phyloP scores from a whole-genome alignment of 2,329 filamentous ascomycete genomes.

The Penicillium palitans region DNA sequence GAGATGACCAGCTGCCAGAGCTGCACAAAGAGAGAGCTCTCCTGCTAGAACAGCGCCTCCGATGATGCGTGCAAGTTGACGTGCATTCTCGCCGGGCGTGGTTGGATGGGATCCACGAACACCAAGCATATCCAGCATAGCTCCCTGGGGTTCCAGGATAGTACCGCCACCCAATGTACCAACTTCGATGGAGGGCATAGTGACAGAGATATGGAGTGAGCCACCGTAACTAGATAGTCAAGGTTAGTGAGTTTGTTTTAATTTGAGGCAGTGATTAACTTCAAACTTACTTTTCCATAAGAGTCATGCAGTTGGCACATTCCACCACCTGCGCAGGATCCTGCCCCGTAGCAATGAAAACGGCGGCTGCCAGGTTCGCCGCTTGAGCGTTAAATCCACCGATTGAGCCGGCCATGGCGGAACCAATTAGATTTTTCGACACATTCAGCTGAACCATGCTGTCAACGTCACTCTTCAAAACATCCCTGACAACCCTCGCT shows the following conservation, averaged over 20 bases:
- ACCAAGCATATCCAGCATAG: not conserved
- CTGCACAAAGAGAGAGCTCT: not conserved
- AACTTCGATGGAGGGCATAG: not conserved
- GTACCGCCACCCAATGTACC: not conserved
- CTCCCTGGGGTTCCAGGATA: not conserved
- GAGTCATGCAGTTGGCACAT: not conserved
- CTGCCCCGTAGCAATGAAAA: not conserved
- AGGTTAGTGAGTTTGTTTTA: not conserved
- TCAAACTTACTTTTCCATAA: not conserved
- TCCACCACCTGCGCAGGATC: not conserved
- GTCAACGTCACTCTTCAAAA: not conserved
- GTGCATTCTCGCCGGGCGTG: not conserved
- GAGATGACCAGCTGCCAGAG: not conserved
- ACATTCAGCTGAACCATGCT: not conserved
- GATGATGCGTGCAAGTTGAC: not conserved
- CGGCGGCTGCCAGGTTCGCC: not conserved
- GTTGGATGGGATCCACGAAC: not conserved
- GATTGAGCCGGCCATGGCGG: not conserved
- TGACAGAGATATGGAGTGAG: not conserved
- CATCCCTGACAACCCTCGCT: not conserved
- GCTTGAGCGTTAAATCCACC: not conserved
- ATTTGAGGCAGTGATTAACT: not conserved
- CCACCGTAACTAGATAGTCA: not conserved
- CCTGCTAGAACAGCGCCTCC: not conserved
- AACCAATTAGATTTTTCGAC: not conserved